Evolutionary conservation across 768 basidiomycete species (phyloP).

Genomic region (Cytidiella melzeri): DNA sequence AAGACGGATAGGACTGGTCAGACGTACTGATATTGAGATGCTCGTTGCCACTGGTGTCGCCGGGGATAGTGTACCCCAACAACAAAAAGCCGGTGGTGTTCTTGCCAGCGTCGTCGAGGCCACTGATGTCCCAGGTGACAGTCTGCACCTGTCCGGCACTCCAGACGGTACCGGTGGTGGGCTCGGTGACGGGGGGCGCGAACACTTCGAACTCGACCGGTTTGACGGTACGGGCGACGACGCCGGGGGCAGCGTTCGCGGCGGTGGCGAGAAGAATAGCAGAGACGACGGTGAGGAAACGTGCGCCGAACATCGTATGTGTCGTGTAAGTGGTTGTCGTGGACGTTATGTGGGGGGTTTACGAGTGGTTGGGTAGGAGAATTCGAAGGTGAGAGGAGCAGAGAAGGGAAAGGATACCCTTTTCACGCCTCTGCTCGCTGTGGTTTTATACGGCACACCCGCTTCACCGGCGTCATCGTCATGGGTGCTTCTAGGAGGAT

Average conservation of each 20-base stretch:
- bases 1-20: conserved; percentile 21
- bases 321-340: neutral
- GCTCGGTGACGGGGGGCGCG: conserved; percentile 14
- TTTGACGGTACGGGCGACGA: conserved; percentile 1
- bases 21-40: conserved; percentile 13
- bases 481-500: neutral
- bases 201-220: conserved; percentile 11
- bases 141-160: conserved; percentile 14
- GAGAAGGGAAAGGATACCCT: neutral
- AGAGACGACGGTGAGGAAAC: conserved; percentile 1
- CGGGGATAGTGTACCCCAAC: conserved; percentile 17
- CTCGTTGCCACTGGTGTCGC: conserved; percentile 31
- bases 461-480: neutral
- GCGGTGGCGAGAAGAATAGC: conserved; percentile 7
- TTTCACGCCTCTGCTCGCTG: neutral
- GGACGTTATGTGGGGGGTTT: neutral
- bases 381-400: neutral
- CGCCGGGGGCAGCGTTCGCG: conserved; percentile 10
- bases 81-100: neutral
- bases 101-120: neutral
- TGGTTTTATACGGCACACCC: neutral
- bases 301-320: neutral
- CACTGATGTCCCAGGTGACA: conserved; percentile 17
- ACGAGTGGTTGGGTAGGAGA: neutral
- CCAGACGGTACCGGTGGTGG: conserved; percentile 17